Percentiles rank a stretch among this genome's conserved stretches.
Evolutionary conservation across 2,329 filamentous ascomycete genomes (phyloP).

Genomic region (Teratosphaeria viscida): DNA sequence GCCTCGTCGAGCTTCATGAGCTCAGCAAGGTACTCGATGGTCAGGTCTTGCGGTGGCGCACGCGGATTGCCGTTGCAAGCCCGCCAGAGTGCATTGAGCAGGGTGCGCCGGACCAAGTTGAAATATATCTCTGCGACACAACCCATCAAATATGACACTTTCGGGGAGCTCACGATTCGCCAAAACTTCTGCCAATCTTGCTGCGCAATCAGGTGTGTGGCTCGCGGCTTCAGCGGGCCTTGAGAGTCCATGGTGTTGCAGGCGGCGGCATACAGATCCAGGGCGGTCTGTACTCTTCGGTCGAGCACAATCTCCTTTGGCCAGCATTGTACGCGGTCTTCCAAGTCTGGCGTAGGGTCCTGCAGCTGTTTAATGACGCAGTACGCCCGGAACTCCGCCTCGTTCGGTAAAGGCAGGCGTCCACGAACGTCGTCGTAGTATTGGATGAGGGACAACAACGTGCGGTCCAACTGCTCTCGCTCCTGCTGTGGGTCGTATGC

Average conservation of each 20-base stretch:
- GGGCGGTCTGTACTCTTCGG: slow-evolving; percentile 43
- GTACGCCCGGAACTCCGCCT: slow-evolving; percentile 55
- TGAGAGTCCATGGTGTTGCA: slow-evolving; percentile 43
- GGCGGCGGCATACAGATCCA: slow-evolving; percentile 47
- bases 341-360: slow-evolving; percentile 41
- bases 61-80: slow-evolving; percentile 6
- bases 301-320: slow-evolving; percentile 41
- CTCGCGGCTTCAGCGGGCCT: slow-evolving; percentile 40
- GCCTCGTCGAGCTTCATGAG: slow-evolving; percentile 47
- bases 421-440: slow-evolving; percentile 48
- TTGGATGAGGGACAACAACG: slow-evolving; percentile 50
- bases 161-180: slow-evolving; percentile 42
- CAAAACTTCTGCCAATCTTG: slow-evolving; percentile 51
- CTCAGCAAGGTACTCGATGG: slow-evolving; percentile 39
- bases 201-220: slow-evolving; percentile 44
- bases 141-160: slow-evolving; percentile 51
- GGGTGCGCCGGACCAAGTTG: slow-evolving; percentile 45
- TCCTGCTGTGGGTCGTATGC: slow-evolving; percentile 50
- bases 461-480: slow-evolving; percentile 53
- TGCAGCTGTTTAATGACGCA: slow-evolving; percentile 48
- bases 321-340: slow-evolving; percentile 49
- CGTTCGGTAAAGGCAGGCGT: slow-evolving; percentile 43
- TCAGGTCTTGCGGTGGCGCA: slow-evolving; percentile 33
- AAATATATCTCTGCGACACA: slow-evolving; percentile 56
- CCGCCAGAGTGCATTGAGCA: slow-evolving; percentile 35